Evolutionary conservation across 257 asterid species (phyloP), one percentile per base, ranked within the genome.

Genomic region (Forsythia suspensa): DNA sequence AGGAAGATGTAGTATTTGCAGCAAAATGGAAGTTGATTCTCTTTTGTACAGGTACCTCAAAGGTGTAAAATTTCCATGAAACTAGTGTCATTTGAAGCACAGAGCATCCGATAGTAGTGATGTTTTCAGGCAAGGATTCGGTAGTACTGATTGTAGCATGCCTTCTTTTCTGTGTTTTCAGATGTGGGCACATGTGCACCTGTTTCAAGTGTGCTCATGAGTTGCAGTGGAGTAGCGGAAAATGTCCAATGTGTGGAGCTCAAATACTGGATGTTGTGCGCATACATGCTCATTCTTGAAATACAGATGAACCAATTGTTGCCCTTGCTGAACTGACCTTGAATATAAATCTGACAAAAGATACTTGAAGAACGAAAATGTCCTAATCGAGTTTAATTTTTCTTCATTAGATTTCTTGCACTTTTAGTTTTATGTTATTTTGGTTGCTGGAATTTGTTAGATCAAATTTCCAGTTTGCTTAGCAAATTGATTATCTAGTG

Each of bases 111-210:
- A 15, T 40, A 55, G 51, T 41, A 65, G 48, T 72, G 8, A 55
- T 52, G 44, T 42, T 42, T 72, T 24, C 11, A 13, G 15, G 41
- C 63, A 36, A 39, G 52, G 66, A 46, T 18, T 21, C 29, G 5
- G 5, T 21, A 0, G 68, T 61, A 21, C 38, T 61, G 39, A 63
- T 63, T 63, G 18, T 29, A 63, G 70, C 70, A 24, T 21, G 38
- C 7, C 16, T 51, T 24, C 18, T 7, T 18, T 36, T 5, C 59
- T 37, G 55, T 67, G 34, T 12, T 85, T 82, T 75, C 87, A 91
- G 94, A 87, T 94, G 98, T 77, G 98, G 98, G 41, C 98, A 95
- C 84, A 92, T 94, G 92, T 94, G 98, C 88, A 90, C 95, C 70
- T 94, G 97, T 78, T 90, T 88, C 87, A 84, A 86, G 74, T 95